Percentiles rank a stretch among this genome's conserved stretches.
Evolutionary conservation across 2,329 filamentous ascomycete species (phyloP).

Genomic region (Ceratocystis cacaofunesta): DNA sequence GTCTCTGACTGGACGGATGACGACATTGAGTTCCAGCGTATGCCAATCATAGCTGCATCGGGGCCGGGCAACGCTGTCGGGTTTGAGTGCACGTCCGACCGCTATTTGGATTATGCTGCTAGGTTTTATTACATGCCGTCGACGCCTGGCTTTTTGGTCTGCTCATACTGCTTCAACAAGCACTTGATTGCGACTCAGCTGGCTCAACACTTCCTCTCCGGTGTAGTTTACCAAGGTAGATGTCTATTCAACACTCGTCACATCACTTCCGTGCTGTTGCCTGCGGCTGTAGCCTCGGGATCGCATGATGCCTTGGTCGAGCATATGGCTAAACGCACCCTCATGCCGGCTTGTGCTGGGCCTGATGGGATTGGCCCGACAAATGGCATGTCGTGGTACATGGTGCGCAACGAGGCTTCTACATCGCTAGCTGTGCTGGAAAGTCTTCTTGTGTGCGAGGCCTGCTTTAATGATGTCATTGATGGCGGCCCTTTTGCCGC

Average conservation of each 20-base stretch:
- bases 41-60: not conserved
- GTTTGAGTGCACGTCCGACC: slow-evolving; percentile 8
- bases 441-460: slow-evolving; percentile 26
- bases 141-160: slow-evolving; percentile 25
- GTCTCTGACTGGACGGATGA: slow-evolving; percentile 11
- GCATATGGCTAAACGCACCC: slow-evolving; percentile 22
- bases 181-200: slow-evolving; percentile 25
- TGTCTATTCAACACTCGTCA: slow-evolving; percentile 12
- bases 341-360: slow-evolving; percentile 23
- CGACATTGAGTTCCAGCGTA: not conserved
- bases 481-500: slow-evolving; percentile 22
- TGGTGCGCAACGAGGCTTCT: slow-evolving; percentile 15
- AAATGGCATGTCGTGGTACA: slow-evolving; percentile 25
- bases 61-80: slow-evolving; percentile 1
- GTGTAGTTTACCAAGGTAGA: not conserved
- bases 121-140: slow-evolving; percentile 24
- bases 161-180: slow-evolving; percentile 29
- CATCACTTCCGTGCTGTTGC: not conserved
- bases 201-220: slow-evolving; percentile 21
- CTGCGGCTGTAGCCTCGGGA: not conserved
- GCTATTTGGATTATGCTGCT: slow-evolving; percentile 21
- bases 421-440: slow-evolving; percentile 19
- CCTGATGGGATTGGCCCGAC: slow-evolving; percentile 16
- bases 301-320: slow-evolving; percentile 18
- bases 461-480: slow-evolving; percentile 27